Percentiles rank a stretch among this genome's conserved stretches.
phyloP scores from a whole-genome alignment of 2,329 filamentous ascomycete species.

The Penicillium verrucosum region DNA sequence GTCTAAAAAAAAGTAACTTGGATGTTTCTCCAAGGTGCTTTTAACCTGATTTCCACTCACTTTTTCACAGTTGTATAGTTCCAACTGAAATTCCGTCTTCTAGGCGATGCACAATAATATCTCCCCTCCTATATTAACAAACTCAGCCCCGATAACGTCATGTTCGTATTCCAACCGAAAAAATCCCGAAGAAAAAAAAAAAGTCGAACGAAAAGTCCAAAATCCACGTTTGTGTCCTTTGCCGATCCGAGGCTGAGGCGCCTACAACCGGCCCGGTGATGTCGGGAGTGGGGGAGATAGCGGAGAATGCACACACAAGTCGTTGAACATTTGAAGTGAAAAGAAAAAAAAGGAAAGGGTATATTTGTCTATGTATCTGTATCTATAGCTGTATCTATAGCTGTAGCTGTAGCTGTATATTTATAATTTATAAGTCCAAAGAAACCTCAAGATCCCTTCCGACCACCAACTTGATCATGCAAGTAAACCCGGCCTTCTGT shows the following conservation, averaged over 20 bases:
- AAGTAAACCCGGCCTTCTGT: conserved; percentile 38
- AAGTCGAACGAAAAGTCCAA: background rate
- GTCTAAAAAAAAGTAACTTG: background rate
- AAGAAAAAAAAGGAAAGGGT: conserved; percentile 16
- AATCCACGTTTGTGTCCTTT: background rate
- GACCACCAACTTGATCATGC: conserved; percentile 27
- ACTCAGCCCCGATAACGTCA: background rate
- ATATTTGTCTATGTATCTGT: conserved; percentile 22
- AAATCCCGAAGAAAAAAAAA: background rate
- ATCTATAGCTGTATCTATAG: background rate
- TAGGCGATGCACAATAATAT: background rate
- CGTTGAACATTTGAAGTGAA: background rate
- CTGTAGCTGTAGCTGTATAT: background rate
- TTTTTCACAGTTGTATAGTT: background rate
- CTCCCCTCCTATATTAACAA: background rate
- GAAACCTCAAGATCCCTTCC: conserved; percentile 12
- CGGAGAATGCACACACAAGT: conserved; percentile 1
- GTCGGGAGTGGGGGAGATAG: conserved; percentile 6
- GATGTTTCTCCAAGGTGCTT: background rate
- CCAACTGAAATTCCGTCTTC: background rate
- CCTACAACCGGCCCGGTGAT: conserved; percentile 20
- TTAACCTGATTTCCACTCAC: background rate
- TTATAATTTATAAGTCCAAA: background rate
- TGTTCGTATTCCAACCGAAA: background rate
- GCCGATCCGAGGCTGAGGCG: conserved; percentile 14